These are phyloP conservation scores for Cornus suecica DNA, from an alignment of 148 eudicot species.

Conservation along the genomic window DNA sequence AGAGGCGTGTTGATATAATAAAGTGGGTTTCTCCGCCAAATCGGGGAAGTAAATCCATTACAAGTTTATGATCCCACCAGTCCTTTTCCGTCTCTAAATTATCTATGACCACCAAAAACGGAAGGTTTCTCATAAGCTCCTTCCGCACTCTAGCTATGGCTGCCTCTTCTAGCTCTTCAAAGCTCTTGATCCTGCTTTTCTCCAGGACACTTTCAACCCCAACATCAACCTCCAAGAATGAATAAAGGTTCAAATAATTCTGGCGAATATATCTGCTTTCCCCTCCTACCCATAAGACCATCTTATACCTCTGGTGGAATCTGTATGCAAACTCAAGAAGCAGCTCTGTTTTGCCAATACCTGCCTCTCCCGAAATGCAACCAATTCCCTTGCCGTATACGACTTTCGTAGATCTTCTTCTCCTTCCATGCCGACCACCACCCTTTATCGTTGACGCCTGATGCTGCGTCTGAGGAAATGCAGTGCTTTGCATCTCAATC, in stretches of 20 bases:
- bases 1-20: constrained; percentile 73
- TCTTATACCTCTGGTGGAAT: constrained; percentile 84
- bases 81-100: constrained; percentile 92
- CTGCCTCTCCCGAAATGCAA: constrained; percentile 83
- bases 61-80: constrained; percentile 93
- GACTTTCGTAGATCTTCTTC: constrained; percentile 55
- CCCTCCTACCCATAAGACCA: constrained; percentile 97
- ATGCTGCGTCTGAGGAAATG: constrained; percentile 33
- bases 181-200: constrained; percentile 70
- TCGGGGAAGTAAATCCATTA: constrained; percentile 96
- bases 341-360: constrained; percentile 93
- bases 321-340: constrained; percentile 90
- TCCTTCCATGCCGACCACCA: constrained; percentile 41
- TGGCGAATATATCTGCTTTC: constrained; percentile 94
- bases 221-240: constrained; percentile 79
- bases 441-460: constrained; percentile 39
- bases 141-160: constrained; percentile 76
- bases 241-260: constrained; percentile 78
- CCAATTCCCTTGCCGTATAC: constrained; percentile 90
- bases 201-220: constrained; percentile 67
- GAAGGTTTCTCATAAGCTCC: constrained; percentile 90
- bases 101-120: constrained; percentile 82
- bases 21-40: constrained; percentile 95
- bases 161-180: constrained; percentile 90
- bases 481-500: constrained; percentile 77